These are phyloP conservation scores for Lindgomyces ingoldianus DNA, from an alignment of 495 filamentous ascomycete species.

Conservation along the genomic window DNA sequence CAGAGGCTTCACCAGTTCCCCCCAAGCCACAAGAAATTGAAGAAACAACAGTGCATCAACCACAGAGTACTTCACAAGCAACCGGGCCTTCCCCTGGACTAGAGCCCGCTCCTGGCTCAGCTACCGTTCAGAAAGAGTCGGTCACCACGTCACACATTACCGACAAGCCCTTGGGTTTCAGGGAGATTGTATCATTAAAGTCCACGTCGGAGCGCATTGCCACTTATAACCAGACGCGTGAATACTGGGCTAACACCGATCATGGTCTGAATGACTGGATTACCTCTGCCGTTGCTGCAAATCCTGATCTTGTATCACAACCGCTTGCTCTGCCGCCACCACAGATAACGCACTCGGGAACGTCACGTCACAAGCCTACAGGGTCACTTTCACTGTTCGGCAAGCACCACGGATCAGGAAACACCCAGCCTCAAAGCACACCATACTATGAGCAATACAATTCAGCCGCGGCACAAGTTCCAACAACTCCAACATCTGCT, in stretches of 20 bases:
- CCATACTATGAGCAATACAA: constrained; percentile 27
- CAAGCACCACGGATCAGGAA: constrained; percentile 9
- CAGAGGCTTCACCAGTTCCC: constrained; percentile 6
- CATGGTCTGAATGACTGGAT: constrained; percentile 79
- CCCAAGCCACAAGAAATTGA: background rate
- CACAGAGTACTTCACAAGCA: background rate
- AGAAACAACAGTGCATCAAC: background rate
- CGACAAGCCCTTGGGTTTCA: constrained; percentile 50
- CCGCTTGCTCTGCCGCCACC: constrained; percentile 43
- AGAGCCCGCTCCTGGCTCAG: background rate
- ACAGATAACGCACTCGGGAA: constrained; percentile 5
- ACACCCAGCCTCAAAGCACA: constrained; percentile 3
- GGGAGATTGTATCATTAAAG: constrained; percentile 69
- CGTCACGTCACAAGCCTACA: constrained; percentile 30
- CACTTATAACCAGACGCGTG: constrained; percentile 67
- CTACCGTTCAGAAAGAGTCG: constrained; percentile 4
- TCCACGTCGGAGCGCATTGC: constrained; percentile 63
- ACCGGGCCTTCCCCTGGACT: background rate
- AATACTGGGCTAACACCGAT: constrained; percentile 68
- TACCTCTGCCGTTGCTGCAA: constrained; percentile 48
- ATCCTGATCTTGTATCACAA: constrained; percentile 52
- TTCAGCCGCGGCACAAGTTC: constrained; percentile 9
- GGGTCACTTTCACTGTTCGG: constrained; percentile 34
- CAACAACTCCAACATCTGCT: constrained; percentile 14
- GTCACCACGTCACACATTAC: constrained; percentile 8